phyloP scores from a whole-genome alignment of 1,139 yeast genomes.

The Pichia norvegensis region DNA sequence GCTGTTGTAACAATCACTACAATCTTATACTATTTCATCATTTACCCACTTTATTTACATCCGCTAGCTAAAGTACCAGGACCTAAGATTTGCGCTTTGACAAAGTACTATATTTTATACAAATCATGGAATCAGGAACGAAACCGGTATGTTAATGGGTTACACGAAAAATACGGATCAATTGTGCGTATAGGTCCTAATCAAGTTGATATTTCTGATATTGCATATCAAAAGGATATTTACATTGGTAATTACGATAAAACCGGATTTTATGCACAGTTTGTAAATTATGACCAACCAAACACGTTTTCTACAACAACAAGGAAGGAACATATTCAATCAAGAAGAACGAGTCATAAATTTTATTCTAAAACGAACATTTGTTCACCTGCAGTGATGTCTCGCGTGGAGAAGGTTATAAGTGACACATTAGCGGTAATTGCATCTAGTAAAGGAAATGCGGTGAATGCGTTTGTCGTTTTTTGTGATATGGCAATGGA shows the following conservation, averaged over 20 bases:
- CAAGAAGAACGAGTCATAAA: conserved; percentile 41
- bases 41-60: conserved; percentile 42
- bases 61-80: conserved; percentile 55
- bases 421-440: conserved; percentile 22
- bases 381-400: conserved; percentile 25
- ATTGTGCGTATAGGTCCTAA: conserved; percentile 55
- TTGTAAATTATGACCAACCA: conserved; percentile 48
- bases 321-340: conserved; percentile 41
- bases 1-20: conserved; percentile 8
- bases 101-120: conserved; percentile 42
- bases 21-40: conserved; percentile 28
- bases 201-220: conserved; percentile 54
- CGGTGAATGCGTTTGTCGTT: conserved; percentile 50
- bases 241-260: conserved; percentile 56
- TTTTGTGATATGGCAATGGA: conserved; percentile 72
- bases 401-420: conserved; percentile 29
- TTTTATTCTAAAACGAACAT: conserved; percentile 43
- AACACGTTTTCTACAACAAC: conserved; percentile 54
- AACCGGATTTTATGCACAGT: conserved; percentile 53
- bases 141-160: conserved; percentile 40
- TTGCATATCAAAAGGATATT: conserved; percentile 45
- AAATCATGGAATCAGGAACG: conserved; percentile 48
- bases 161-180: conserved; percentile 53
- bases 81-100: conserved; percentile 45
- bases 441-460: conserved; percentile 15